Evolutionary conservation across 225 moss, liverwort and hornwort species (phyloP).

Genomic region (Rhytidiadelphus loreus): DNA sequence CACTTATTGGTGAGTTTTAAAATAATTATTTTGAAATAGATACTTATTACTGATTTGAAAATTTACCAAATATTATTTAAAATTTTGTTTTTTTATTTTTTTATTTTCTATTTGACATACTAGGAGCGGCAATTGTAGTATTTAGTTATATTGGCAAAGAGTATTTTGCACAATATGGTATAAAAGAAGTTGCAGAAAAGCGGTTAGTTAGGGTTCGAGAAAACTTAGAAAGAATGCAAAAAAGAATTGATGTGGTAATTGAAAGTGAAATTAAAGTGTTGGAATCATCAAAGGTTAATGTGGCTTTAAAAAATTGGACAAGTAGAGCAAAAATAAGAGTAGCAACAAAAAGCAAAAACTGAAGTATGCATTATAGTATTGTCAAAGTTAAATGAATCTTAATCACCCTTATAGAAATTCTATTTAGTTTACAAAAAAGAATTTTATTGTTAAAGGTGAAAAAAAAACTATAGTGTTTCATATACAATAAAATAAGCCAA

Average conservation of each 20-base stretch:
- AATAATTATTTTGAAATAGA: not conserved
- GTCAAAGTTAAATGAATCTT: not conserved
- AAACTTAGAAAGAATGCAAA: conserved; percentile 70
- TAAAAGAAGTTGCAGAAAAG: conserved; percentile 53
- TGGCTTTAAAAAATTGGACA: conserved; percentile 8
- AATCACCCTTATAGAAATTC: no score
- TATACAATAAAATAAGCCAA: not conserved
- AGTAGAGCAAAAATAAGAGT: conserved; percentile 5
- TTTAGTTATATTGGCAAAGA: conserved; percentile 57
- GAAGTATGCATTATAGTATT: not conserved
- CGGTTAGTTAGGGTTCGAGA: conserved; percentile 42
- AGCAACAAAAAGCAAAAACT: not conserved
- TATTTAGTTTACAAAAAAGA: not conserved
- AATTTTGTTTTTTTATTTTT: not conserved
- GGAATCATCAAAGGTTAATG: not conserved
- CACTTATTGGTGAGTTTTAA: conserved; percentile 21
- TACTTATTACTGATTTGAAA: no score
- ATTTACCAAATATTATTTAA: no score
- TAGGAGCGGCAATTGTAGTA: conserved; percentile 30
- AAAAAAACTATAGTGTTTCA: fast-evolving
- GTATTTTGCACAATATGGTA: conserved; percentile 45
- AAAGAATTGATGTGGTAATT: conserved; percentile 59
- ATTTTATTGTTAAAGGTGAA: not conserved
- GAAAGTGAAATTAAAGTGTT: conserved; percentile 33
- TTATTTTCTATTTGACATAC: not conserved